Conservation (phyloP, 352 stramenopile species). For the Phytopythium litorale region DNA sequence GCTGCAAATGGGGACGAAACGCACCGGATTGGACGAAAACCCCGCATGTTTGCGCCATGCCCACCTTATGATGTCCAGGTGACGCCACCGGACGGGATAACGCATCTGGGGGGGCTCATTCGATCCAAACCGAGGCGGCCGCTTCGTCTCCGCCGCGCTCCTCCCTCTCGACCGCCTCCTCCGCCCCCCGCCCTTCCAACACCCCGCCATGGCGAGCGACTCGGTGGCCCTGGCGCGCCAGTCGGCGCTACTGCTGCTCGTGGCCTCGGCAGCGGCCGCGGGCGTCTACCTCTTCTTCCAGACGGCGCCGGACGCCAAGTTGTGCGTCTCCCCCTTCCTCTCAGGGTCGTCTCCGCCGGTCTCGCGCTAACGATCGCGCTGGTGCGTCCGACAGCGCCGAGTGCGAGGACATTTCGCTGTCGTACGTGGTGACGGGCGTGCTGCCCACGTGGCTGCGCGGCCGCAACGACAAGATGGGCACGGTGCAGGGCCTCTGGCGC, state of each 20-base stretch:
- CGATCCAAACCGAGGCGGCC: neutral
- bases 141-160: neutral
- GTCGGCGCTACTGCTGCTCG: constrained; percentile 33
- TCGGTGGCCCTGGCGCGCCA: constrained; percentile 15
- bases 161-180: neutral
- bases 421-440: constrained; percentile 75
- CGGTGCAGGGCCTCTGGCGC: constrained; percentile 67
- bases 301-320: constrained; percentile 52
- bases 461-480: constrained; percentile 84
- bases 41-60: neutral
- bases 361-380: neutral
- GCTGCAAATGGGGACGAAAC: too few relatives aligned
- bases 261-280: constrained; percentile 29
- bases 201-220: neutral
- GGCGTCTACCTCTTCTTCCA: constrained; percentile 73
- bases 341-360: too few relatives aligned
- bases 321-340: constrained; percentile 37
- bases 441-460: constrained; percentile 76
- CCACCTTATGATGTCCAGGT: neutral
- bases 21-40: neutral
- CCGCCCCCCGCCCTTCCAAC: too few relatives aligned
- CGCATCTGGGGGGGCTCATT: too few relatives aligned
- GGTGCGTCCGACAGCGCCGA: constrained; percentile 29
- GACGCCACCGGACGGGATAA: too few relatives aligned
- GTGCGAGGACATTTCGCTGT: constrained; percentile 67